Percentiles rank a stretch among this genome's conserved stretches.
Evolutionary conservation across 1,139 yeast genomes (phyloP).

Genomic region (Hemisphaericaspora lyxosophila): DNA sequence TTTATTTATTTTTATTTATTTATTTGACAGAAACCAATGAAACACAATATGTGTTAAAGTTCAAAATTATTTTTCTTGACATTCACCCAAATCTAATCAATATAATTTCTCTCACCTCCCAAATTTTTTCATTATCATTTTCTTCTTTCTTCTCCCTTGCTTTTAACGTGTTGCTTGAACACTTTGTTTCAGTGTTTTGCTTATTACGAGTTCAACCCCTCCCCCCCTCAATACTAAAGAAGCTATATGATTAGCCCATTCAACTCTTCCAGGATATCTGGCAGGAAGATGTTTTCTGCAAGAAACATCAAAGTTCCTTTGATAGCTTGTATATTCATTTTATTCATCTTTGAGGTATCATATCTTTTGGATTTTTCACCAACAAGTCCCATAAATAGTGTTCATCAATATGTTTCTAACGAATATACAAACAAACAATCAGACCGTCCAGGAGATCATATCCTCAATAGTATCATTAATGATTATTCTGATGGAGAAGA

Average conservation of each 20-base stretch:
- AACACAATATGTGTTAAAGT: no score
- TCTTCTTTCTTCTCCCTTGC: no score
- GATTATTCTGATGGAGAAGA: neutral
- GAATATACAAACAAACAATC: neutral
- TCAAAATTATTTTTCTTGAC: no score
- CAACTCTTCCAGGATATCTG: neutral
- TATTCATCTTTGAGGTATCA: neutral
- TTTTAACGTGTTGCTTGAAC: no score
- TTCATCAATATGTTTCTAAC: neutral
- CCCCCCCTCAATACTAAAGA: no score
- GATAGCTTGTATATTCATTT: neutral
- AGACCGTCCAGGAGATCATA: neutral
- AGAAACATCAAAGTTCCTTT: neutral
- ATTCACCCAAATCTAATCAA: no score
- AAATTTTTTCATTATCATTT: no score
- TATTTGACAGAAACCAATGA: no score
- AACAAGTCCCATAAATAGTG: neutral
- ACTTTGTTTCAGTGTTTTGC: no score
- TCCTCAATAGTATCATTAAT: neutral
- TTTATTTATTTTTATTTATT: no score
- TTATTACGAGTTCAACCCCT: no score
- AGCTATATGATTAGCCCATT: neutral
- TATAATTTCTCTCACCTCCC: no score
- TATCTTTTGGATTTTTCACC: neutral
- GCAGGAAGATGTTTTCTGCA: neutral